Base-by-base conservation (phyloP, 2,329 filamentous ascomycete genomes). In the Sarocladium oryzae region DNA sequence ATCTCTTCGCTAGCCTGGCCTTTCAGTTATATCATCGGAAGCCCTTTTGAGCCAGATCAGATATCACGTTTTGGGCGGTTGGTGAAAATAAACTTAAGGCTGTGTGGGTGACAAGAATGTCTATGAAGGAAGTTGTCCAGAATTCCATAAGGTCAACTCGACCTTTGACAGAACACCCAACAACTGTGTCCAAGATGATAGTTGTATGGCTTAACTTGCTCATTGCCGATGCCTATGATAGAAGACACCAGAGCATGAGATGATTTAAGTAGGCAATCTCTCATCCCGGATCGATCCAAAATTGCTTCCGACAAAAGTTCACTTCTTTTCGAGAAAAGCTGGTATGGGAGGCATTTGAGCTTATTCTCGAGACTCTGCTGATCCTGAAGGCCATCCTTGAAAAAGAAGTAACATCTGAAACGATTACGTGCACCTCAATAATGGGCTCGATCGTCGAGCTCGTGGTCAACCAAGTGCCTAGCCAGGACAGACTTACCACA, bases 401-500 rank as follows among this genome's bases (percentile, higher is more conserved):
- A 74, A 55, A 70, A 71, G 58, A 69, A 72, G 48, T 69, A 71
- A 45, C 64, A 67, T 11, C 57, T 57, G 1, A 55, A 63, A 33
- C 55, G 54, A 2, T 7, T 6, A 6, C 8, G 35, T 6, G 35
- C 10, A 6, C 6, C 35, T 8, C n/a, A 6, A 11, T 8, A 37
- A 8, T 6, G 15, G 16, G 16, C 7, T 8, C 16, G 16, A 23
- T 20, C 20, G 15, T 8, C 6, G 37, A 40, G 51, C 1, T 62
- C 40, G 1, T 58, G 23, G 23, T 70, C 64, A 1, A 65, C 52
- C 4, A 71, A 49, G 40, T 61, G 60, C 52, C 52, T 65, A n/a
- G 65, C 56, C 7, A 70, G 52, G 6, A 70, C 67, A 0, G 69
- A 69, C 52, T 70, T 70, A 10, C 67, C 68, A 41, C 65, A 69